Evolutionary conservation across 805 yeast species (phyloP), one percentile per base, ranked within the genome.

Genomic region (Suhomyces vadensis): DNA sequence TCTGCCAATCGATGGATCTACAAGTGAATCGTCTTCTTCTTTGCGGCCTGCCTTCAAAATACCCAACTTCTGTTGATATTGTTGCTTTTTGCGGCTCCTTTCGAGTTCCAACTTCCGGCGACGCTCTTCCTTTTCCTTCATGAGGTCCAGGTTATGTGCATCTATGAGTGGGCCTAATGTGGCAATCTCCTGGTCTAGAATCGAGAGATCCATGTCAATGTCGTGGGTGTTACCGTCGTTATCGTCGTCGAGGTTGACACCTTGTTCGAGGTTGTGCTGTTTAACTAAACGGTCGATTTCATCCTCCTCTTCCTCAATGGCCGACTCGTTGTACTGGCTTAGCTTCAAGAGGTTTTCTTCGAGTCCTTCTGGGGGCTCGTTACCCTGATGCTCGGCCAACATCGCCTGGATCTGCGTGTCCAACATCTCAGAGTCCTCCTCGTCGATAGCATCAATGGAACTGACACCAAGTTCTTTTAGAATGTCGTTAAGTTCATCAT

Each of bases 151-250:
- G 46, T 63, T 57, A 41, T 67, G 69, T 3, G 66, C 71, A 49
- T 64, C 65, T 23, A 69, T 64, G 41, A 69, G 58, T 9, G 74
- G 74, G 5, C 66, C 69, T 41, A 71, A 56, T 29, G 67, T 58
- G 11, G 72, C 73, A 17, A 71, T 63, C 47, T 71, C 75, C 44
- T 65, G 71, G 42, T 71, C 74, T 27, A 71, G 59, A 5, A 57
- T 58, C 13, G 61, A 52, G 39, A 67, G 51, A 41, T 60, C 65
- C 53, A 62, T 52, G 31, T 60, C 69, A n/a, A 55, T 37, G 26
- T 49, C 55, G 14, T 44, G 44, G 6, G 37, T 23, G 11, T 39
- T 29, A 1, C 39, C 48, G 16, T 39, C 46, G 13, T 39, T 35
- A 8, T 39, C 43, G 20, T 58, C 63, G 37, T 59, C 65, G 14